Evolutionary conservation across 2,329 filamentous ascomycete species (phyloP).

Genomic region (Aureobasidium pullulans): DNA sequence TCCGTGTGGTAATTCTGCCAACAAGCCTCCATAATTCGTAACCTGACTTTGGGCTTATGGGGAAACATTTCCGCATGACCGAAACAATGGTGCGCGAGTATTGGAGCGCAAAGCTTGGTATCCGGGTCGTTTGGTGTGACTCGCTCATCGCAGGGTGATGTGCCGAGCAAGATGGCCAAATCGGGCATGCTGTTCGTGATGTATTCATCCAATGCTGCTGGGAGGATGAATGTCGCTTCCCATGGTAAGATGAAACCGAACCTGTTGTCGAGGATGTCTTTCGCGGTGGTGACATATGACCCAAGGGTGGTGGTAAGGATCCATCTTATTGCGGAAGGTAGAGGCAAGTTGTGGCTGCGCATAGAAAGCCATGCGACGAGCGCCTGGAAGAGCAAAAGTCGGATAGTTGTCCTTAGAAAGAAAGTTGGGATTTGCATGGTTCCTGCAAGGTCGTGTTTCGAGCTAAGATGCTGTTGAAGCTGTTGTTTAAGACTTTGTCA

Average conservation of each 20-base stretch:
- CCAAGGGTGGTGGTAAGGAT: background rate
- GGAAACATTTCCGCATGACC: background rate
- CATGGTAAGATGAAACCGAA: background rate
- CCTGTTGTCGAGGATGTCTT: background rate
- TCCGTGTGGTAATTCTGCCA: background rate
- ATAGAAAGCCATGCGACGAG: background rate
- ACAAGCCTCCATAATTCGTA: background rate
- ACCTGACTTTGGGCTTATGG: background rate
- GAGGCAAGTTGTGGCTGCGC: background rate
- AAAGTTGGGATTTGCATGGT: conserved; percentile 2
- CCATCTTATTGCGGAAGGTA: background rate
- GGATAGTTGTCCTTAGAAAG: background rate
- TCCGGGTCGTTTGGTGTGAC: background rate
- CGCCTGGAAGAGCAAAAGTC: conserved; percentile 2
- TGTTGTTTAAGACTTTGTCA: no score
- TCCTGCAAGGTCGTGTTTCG: no score
- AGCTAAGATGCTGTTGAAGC: no score
- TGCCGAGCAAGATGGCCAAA: background rate
- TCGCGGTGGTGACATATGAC: background rate
- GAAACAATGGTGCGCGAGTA: background rate
- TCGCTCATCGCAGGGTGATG: background rate
- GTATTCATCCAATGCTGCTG: background rate
- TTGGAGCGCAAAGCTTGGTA: background rate
- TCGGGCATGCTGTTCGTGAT: background rate
- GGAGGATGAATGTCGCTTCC: background rate